Base-by-base conservation (phyloP, 1,284 basidiomycete genomes). In the Pisolithus thermaeus region DNA sequence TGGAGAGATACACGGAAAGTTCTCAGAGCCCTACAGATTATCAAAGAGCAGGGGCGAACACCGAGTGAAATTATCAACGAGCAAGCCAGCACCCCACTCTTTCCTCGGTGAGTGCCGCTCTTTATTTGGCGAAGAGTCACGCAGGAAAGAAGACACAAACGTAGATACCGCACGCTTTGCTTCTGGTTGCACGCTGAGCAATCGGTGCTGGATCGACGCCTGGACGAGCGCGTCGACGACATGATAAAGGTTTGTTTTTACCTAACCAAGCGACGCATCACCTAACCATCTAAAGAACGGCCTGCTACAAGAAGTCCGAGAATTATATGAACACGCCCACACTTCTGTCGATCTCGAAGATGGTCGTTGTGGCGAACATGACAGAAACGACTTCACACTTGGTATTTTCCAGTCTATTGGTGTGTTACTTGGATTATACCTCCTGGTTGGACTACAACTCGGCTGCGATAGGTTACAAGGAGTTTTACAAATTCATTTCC, bases 381-480 rank as follows among this genome's bases (percentile, higher is more conserved):
- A 47, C 12, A 46, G 47, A 22, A 47, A 45, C 14, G 11, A 23
- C 20, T 88, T 83, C 59, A 90, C 87, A 0, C 69, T 81, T 1
- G 96, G 96, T 0, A 91, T 99, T 51, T 97, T 91, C 66, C 97
- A 99, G 68, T 84, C 92, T 0, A 99, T 99, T 49, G 96, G 94
- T 89, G 45, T 16, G 57, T 7, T 9, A 30, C 46, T 45, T 7
- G 22, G 23, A 18, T 42, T 37, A 20, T 12, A 36, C 50, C 14
- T 30, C 3, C 45, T 51, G 45, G 40, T 11, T 16, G 5, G 41
- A 56, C 44, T 50, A 16, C 49, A 49, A 22, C 51, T 16, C 39
- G 35, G 27, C 50, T 9, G 30, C 23, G 4, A 32, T 59, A 96
- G 93, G 95, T 1, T 97, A 91, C 71, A 90, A 87, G 66, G 94